Percentiles rank a stretch among this genome's conserved stretches.
Evolutionary conservation across 768 basidiomycete genomes (phyloP).

Genomic region (Rhodotorula diobovata): DNA sequence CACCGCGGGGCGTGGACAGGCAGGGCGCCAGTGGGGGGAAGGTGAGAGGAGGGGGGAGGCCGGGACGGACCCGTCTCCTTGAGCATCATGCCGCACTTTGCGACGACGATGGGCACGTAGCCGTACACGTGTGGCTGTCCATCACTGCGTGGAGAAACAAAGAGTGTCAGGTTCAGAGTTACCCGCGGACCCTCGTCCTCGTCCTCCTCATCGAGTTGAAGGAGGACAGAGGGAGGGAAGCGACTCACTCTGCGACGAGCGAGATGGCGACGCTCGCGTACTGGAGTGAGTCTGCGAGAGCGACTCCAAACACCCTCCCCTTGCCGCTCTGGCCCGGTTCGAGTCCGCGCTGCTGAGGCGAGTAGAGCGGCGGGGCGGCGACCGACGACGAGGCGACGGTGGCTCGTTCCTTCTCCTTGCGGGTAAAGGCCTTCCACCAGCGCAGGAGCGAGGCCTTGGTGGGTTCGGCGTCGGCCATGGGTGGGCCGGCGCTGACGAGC

Average conservation of each 20-base stretch:
- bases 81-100: slow-evolving; percentile 90
- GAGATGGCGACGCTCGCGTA: slow-evolving; percentile 92
- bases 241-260: slow-evolving; percentile 63
- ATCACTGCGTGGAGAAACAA: slow-evolving; percentile 43
- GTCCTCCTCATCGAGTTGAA: not conserved
- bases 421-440: slow-evolving; percentile 38
- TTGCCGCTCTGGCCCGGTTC: slow-evolving; percentile 18
- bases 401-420: not conserved
- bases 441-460: slow-evolving; percentile 12
- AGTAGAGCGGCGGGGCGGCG: slow-evolving; percentile 8
- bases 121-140: slow-evolving; percentile 88
- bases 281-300: slow-evolving; percentile 73
- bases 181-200: too few relatives aligned
- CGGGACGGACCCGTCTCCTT: slow-evolving; percentile 72
- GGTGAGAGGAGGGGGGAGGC: not conserved
- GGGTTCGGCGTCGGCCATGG: slow-evolving; percentile 20
- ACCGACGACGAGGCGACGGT: not conserved
- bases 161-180: too few relatives aligned
- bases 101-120: slow-evolving; percentile 92
- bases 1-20: too few relatives aligned
- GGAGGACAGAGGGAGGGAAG: not conserved
- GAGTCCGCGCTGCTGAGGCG: slow-evolving; percentile 17
- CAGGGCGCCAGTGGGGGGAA: too few relatives aligned
- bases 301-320: slow-evolving; percentile 68
- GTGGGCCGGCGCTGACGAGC: not conserved